These are phyloP conservation scores for Helicostylum pulchrum DNA, from an alignment of 192 early-diverging fungal genomes.

Conservation along the genomic window DNA sequence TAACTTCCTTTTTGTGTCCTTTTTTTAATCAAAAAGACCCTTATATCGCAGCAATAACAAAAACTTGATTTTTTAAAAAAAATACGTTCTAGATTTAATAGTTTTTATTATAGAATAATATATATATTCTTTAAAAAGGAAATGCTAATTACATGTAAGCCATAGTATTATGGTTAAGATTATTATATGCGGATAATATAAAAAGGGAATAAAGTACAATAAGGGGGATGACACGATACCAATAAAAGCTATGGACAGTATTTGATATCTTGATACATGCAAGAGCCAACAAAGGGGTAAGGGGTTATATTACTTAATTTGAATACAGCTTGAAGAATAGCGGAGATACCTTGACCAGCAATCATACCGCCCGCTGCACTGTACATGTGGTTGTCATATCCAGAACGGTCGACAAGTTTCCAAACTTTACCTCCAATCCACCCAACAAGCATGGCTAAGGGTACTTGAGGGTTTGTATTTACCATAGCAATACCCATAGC, in stretches of 20 bases:
- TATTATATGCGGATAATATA: not conserved
- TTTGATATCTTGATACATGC: conserved; percentile 8
- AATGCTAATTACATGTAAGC: too few relatives aligned
- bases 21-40: too few relatives aligned
- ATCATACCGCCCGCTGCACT: conserved; percentile 48
- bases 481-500: conserved; percentile 55
- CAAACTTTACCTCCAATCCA: conserved; percentile 41
- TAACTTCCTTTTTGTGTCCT: too few relatives aligned
- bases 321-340: conserved; percentile 46
- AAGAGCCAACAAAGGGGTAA: conserved; percentile 26
- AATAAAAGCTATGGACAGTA: conserved; percentile 32
- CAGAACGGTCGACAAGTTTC: conserved; percentile 23
- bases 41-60: too few relatives aligned
- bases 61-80: too few relatives aligned
- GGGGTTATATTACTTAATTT: conserved; percentile 37
- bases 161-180: too few relatives aligned
- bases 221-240: not conserved
- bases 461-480: conserved; percentile 44
- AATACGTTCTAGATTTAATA: too few relatives aligned
- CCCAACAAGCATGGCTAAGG: conserved; percentile 46
- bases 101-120: too few relatives aligned
- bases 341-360: conserved; percentile 51
- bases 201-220: not conserved
- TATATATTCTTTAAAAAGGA: too few relatives aligned
- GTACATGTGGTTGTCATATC: conserved; percentile 42